A percentile compares a stretch with the other conserved stretches of the same genome.
Conservation (phyloP, 495 filamentous ascomycete species). For the Aspergillus ellipticus region DNA sequence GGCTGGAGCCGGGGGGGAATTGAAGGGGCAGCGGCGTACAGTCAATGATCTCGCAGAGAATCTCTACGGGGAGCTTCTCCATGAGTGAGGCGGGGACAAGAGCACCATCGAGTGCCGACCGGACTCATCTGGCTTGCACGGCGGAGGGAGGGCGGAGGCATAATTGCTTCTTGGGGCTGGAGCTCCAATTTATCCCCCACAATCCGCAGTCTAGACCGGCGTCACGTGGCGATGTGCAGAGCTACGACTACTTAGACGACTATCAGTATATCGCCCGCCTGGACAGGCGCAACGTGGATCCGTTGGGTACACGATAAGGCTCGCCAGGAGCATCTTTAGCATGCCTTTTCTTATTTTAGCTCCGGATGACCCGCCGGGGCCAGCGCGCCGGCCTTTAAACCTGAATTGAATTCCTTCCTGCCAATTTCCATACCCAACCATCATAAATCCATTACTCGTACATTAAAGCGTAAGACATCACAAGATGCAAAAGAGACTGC, state of each 20-base stretch:
- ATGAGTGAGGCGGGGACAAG: constrained; percentile 33
- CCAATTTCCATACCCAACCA: constrained; percentile 8
- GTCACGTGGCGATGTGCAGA: constrained; percentile 1
- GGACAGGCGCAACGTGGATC: background rate
- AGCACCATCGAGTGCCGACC: constrained; percentile 34
- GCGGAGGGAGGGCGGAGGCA: background rate
- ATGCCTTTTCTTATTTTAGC: too few species aligned
- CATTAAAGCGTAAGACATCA: constrained; percentile 14
- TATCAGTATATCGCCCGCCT: background rate
- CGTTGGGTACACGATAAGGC: background rate
- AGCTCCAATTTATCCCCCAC: constrained; percentile 2
- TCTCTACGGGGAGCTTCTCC: constrained; percentile 70
- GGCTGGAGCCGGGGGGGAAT: constrained; percentile 7
- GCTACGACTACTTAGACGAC: background rate
- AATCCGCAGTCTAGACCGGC: constrained; percentile 1
- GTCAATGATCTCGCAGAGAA: constrained; percentile 69
- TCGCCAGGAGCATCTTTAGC: too few species aligned
- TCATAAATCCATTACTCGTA: constrained; percentile 20
- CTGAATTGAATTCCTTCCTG: background rate
- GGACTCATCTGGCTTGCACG: constrained; percentile 12
- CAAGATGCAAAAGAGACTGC: background rate
- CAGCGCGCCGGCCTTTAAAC: too few species aligned
- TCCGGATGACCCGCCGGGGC: too few species aligned
- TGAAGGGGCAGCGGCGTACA: constrained; percentile 48
- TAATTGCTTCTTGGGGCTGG: constrained; percentile 1